Evolutionary conservation across 1,284 basidiomycete species (phyloP).

Genomic region (Ceraceosorus guamensis): DNA sequence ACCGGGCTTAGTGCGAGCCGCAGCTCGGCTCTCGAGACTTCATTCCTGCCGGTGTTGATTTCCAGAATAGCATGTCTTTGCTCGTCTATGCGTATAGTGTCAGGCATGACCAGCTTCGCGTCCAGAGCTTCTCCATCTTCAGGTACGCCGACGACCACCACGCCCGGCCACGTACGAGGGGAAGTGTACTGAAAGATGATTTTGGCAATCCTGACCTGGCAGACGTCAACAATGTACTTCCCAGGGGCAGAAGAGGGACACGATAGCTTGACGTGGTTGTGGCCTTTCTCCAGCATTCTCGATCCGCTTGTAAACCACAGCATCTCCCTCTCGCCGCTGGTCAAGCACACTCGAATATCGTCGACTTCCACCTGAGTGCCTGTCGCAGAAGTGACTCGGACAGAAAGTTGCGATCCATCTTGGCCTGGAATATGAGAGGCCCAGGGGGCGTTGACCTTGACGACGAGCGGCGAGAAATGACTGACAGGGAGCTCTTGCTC

Average conservation of each 20-base stretch:
- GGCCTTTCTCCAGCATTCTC: slow-evolving; percentile 21
- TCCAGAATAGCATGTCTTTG: slow-evolving; percentile 21
- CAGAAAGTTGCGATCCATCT: slow-evolving; percentile 28
- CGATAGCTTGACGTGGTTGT: slow-evolving; percentile 19
- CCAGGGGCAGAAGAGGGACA: slow-evolving; percentile 27
- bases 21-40: slow-evolving; percentile 18
- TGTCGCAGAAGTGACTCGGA: slow-evolving; percentile 20
- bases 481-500: slow-evolving; percentile 29
- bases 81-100: slow-evolving; percentile 27
- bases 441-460: not conserved
- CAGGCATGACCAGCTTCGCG: slow-evolving; percentile 15
- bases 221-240: slow-evolving; percentile 34
- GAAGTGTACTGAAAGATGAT: slow-evolving; percentile 33
- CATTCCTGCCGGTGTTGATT: slow-evolving; percentile 24
- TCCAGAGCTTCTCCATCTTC: slow-evolving; percentile 30
- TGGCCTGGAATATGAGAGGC: slow-evolving; percentile 14
- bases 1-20: slow-evolving; percentile 5
- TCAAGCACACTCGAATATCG: slow-evolving; percentile 33
- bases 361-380: slow-evolving; percentile 25
- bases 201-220: slow-evolving; percentile 31
- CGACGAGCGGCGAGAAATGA: slow-evolving; percentile 20
- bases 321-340: slow-evolving; percentile 16
- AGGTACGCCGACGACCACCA: slow-evolving; percentile 23
- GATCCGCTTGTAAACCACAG: slow-evolving; percentile 33
- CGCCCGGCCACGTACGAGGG: not conserved